Base-by-base conservation (phyloP, 176 grass and related monocot genomes). In the Rhipidocladum racemiflorum region DNA sequence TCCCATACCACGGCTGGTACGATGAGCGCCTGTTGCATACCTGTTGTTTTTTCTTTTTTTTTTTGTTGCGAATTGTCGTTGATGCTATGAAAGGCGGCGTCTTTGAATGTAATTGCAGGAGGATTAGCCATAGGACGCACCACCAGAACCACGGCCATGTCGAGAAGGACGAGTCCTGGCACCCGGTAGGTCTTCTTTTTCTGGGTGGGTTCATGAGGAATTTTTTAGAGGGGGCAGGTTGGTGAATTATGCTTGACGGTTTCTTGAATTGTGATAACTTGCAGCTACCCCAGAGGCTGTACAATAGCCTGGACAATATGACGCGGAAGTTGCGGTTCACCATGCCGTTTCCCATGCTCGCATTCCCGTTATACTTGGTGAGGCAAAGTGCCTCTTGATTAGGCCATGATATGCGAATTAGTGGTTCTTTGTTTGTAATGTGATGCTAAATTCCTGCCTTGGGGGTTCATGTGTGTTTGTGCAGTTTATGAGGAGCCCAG, bases 101-200 rank as follows among this genome's bases (percentile, higher is more conserved):
- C 69, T 78, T 84, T 82, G 14, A 29, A 70, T 80, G 63, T n/a
- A 74, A 75, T 39, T 87, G 63, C 73, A 97, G 94, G 94, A 92
- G 94, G 79, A 97, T 97, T 80, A 97, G 94, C 83, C 94, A 97
- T 69, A 94, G 92, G 86, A 94, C 94, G 21, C 94, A 97, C 57
- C 94, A 97, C 67, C 94, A 97, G 80, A 89, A 97, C 81, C 94
- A 97, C 24, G 94, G 94, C n/a, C 94, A 97, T 62, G 90, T 97
- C 39, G 94, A 97, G 81, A 97, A 97, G 10, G 94, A 97, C 16
- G 94, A 97, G 54, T 97, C 94, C 28, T 97, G 94, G 94, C 92
- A 97, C 69, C 94, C 94, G 66, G 94, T 97, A 86, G 61, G 54
- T 91, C 70, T 71, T 63, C 49, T 25, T 43, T 16, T 65, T 65